Evolutionary conservation across 148 eudicot species (phyloP).

Genomic region (Salicornia ramosissima): DNA sequence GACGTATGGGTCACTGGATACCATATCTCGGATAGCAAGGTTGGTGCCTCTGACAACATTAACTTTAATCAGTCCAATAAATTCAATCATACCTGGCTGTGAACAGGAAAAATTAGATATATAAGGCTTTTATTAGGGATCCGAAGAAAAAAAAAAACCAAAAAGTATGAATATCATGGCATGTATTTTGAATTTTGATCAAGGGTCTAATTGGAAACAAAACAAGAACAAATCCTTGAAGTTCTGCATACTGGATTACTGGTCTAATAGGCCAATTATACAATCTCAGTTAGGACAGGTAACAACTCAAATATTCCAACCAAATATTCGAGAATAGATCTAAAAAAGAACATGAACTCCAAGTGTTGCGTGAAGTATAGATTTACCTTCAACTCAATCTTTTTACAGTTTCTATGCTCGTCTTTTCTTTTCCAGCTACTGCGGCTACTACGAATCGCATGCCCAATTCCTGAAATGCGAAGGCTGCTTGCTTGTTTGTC

Average conservation of each 20-base stretch:
- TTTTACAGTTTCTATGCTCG: slow-evolving; percentile 47
- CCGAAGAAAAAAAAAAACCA: background rate
- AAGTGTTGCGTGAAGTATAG: background rate
- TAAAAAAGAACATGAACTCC: background rate
- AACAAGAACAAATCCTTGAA: background rate
- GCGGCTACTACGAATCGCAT: slow-evolving; percentile 70
- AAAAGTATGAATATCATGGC: slow-evolving; percentile 2
- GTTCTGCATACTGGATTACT: no score
- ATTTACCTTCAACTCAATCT: slow-evolving; percentile 54
- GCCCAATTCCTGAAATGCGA: slow-evolving; percentile 56
- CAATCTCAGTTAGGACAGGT: no score
- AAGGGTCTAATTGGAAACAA: background rate
- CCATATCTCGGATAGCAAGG: slow-evolving; percentile 81
- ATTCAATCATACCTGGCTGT: slow-evolving; percentile 98
- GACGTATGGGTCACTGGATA: slow-evolving; percentile 92
- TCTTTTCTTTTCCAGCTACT: slow-evolving; percentile 70
- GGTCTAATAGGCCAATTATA: background rate
- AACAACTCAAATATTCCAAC: background rate
- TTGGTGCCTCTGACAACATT: slow-evolving; percentile 85
- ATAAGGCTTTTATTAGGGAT: background rate
- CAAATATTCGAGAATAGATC: background rate
- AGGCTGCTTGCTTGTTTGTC: slow-evolving; percentile 52
- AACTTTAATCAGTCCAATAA: slow-evolving; percentile 82
- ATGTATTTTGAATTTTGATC: background rate
- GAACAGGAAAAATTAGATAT: background rate